Conservation (phyloP, 1,284 basidiomycete species). For the Heimioporus punctisporus region DNA sequence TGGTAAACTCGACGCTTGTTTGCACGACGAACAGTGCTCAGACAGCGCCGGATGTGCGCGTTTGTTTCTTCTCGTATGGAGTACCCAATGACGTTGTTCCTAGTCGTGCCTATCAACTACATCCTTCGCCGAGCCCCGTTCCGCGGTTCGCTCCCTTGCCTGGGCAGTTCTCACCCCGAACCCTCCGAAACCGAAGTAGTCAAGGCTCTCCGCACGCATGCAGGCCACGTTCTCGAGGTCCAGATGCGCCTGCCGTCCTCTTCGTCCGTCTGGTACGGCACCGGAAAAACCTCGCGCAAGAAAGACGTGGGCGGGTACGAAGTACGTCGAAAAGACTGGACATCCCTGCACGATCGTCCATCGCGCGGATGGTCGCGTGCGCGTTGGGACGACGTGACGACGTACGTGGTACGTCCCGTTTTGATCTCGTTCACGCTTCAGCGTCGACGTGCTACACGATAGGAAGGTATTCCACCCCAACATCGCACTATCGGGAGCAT, state of each 20-base stretch:
- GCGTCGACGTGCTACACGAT: background rate
- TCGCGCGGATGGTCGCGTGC: conserved; percentile 38
- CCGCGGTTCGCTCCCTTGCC: conserved; percentile 18
- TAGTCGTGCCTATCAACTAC: conserved; percentile 61
- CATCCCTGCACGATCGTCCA: conserved; percentile 20
- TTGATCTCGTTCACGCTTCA: no score
- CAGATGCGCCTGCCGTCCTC: conserved; percentile 54
- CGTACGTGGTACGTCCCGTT: conserved; percentile 60
- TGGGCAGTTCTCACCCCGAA: conserved; percentile 21
- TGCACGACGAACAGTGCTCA: conserved; percentile 7
- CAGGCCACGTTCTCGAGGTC: conserved; percentile 51
- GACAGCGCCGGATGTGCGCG: conserved; percentile 49
- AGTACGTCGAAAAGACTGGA: conserved; percentile 54
- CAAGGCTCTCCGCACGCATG: conserved; percentile 53
- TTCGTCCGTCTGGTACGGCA: conserved; percentile 39
- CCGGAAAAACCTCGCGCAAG: conserved; percentile 28
- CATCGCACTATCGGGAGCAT: conserved; percentile 52
- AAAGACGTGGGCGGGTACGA: conserved; percentile 52
- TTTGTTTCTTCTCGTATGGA: background rate
- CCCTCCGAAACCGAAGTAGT: conserved; percentile 50
- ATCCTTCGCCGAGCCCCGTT: conserved; percentile 45
- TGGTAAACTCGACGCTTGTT: conserved; percentile 42
- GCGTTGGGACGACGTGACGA: conserved; percentile 62
- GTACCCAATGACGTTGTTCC: conserved; percentile 8
- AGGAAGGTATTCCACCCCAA: conserved; percentile 73